These are phyloP conservation scores for Geoglossum cookeanum DNA, from an alignment of 2,329 filamentous ascomycete species.

Conservation along the genomic window DNA sequence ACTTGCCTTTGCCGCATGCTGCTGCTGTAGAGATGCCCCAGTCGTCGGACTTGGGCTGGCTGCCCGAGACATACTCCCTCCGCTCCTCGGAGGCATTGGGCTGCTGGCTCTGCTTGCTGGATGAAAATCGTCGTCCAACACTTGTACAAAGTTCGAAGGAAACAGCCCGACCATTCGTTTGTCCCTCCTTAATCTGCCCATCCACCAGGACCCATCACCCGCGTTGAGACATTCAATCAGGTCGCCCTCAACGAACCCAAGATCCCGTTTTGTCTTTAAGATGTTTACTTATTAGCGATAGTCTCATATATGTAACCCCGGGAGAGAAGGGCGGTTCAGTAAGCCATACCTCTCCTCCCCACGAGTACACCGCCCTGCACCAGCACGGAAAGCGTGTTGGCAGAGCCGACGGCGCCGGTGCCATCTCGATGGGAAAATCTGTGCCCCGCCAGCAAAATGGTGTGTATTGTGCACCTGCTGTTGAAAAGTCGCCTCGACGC, in stretches of 20 bases:
- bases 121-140: constrained; percentile 69
- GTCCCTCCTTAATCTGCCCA: constrained; percentile 75
- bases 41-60: constrained; percentile 34
- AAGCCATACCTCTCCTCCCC: constrained; percentile 52
- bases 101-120: constrained; percentile 35
- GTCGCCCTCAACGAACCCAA: constrained; percentile 95
- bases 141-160: constrained; percentile 90
- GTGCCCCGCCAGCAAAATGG: neutral
- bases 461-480: neutral
- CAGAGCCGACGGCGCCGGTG: constrained; percentile 29
- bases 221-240: constrained; percentile 96
- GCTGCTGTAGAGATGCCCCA: neutral
- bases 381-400: constrained; percentile 75
- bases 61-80: constrained; percentile 30
- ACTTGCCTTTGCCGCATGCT: constrained; percentile 16
- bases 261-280: constrained; percentile 59
- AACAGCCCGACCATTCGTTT: constrained; percentile 82
- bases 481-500: no score
- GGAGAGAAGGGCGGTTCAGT: neutral
- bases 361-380: constrained; percentile 81
- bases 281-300: constrained; percentile 11
- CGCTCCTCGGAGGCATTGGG: constrained; percentile 32
- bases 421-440: constrained; percentile 19
- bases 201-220: constrained; percentile 97
- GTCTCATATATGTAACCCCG: neutral